Conservation (phyloP, 139 green algal species). For the Picochlorum sp. region DNA sequence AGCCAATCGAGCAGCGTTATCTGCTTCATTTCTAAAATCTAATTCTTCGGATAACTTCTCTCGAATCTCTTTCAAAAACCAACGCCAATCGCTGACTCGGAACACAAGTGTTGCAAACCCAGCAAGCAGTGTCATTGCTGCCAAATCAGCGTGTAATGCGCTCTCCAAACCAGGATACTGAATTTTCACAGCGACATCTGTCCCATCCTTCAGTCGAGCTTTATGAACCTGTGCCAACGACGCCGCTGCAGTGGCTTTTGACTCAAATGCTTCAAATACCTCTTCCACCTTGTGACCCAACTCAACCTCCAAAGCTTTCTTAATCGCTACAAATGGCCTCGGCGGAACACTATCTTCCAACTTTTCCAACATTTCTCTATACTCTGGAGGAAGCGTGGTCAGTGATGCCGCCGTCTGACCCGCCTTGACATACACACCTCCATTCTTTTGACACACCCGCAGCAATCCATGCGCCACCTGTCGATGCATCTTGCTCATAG, state of each 20-base stretch:
- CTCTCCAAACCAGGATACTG: conserved; percentile 57
- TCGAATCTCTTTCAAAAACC: conserved; percentile 61
- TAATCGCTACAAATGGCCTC: conserved; percentile 38
- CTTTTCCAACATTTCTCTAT: conserved; percentile 41
- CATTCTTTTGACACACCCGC: conserved; percentile 56
- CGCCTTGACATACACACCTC: conserved; percentile 83
- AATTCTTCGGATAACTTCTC: conserved; percentile 70
- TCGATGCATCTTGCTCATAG: conserved; percentile 13
- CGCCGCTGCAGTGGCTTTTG: conserved; percentile 53
- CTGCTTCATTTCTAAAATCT: conserved; percentile 67
- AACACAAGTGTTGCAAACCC: conserved; percentile 39
- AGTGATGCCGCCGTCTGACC: conserved; percentile 66
- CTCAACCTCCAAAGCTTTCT: conserved; percentile 31
- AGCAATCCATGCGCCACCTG: conserved; percentile 15
- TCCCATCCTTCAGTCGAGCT: conserved; percentile 40
- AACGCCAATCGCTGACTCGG: conserved; percentile 41
- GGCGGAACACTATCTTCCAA: conserved; percentile 65
- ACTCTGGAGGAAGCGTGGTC: conserved; percentile 48
- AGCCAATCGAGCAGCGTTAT: conserved; percentile 39
- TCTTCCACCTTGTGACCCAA: conserved; percentile 18
- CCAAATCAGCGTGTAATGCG: conserved; percentile 58
- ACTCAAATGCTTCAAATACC: conserved; percentile 61
- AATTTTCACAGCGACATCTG: conserved; percentile 72
- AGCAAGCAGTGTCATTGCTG: conserved; percentile 40
- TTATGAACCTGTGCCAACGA: conserved; percentile 74